A percentile compares a stretch with the other conserved stretches of the same genome.
Conservation (phyloP, 192 early-diverging fungal species). For the Entomortierella parvispora region DNA sequence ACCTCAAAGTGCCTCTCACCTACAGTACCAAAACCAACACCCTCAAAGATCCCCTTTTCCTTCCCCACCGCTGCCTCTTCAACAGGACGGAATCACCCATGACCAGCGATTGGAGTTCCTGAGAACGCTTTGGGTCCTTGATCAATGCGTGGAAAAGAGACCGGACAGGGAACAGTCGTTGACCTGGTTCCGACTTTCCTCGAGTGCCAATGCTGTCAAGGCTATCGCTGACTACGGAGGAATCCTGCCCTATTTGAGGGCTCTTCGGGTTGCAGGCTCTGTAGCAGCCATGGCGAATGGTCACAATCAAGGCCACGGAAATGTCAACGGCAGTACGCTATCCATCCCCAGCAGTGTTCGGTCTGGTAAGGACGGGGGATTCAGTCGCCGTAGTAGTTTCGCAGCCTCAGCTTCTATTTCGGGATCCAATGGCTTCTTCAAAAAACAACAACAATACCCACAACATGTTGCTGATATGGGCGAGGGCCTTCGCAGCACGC, state of each 20-base stretch:
- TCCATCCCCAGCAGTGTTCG: neutral
- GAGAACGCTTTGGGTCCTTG: slow-evolving; percentile 34
- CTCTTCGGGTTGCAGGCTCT: slow-evolving; percentile 6
- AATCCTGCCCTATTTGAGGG: slow-evolving; percentile 26
- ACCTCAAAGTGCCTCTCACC: too few relatives aligned
- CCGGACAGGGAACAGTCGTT: slow-evolving; percentile 37
- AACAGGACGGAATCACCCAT: neutral
- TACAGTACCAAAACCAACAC: neutral
- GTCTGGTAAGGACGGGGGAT: neutral
- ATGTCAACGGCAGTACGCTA: neutral
- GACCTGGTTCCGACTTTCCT: slow-evolving; percentile 49
- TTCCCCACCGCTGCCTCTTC: too few relatives aligned
- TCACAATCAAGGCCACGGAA: neutral
- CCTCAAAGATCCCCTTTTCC: neutral
- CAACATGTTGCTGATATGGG: too few relatives aligned
- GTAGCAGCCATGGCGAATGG: neutral
- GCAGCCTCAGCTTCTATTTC: too few relatives aligned
- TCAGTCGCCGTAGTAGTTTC: too few relatives aligned
- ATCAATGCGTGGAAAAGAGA: slow-evolving; percentile 33
- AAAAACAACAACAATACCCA: too few relatives aligned
- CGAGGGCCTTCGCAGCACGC: too few relatives aligned
- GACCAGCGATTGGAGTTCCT: slow-evolving; percentile 20
- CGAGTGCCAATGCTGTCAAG: slow-evolving; percentile 37
- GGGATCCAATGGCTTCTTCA: too few relatives aligned
- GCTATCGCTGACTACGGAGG: slow-evolving; percentile 24